Percentiles rank a stretch among this genome's conserved stretches.
Evolutionary conservation across 2,329 filamentous ascomycete genomes (phyloP).

Genomic region (Cladophialophora bantiana): DNA sequence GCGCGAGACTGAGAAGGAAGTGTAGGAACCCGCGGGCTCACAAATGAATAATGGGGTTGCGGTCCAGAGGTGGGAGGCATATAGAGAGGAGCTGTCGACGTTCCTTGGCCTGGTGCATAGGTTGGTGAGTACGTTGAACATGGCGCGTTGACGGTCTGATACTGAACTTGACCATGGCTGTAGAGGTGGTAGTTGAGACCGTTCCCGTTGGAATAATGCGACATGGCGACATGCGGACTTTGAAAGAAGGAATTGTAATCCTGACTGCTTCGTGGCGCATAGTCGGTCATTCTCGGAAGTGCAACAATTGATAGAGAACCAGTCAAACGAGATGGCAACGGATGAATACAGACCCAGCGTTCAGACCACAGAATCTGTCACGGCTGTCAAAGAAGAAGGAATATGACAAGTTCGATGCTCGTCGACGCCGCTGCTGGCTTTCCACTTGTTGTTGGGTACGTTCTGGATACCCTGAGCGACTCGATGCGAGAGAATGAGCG

Average conservation of each 20-base stretch:
- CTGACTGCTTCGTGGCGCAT: slow-evolving; percentile 49
- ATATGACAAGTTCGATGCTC: slow-evolving; percentile 31
- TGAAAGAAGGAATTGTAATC: slow-evolving; percentile 42
- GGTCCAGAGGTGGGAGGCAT: slow-evolving; percentile 44
- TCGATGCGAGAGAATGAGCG: not conserved
- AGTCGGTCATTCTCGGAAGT: slow-evolving; percentile 48
- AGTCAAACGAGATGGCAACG: slow-evolving; percentile 31
- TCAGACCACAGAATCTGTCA: slow-evolving; percentile 28
- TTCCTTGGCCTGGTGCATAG: slow-evolving; percentile 47
- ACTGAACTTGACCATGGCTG: slow-evolving; percentile 39
- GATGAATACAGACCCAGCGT: slow-evolving; percentile 29
- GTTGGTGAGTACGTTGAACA: slow-evolving; percentile 49
- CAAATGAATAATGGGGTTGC: slow-evolving; percentile 45
- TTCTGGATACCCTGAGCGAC: slow-evolving; percentile 6
- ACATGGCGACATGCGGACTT: slow-evolving; percentile 38
- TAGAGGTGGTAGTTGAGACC: slow-evolving; percentile 41
- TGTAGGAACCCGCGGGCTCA: slow-evolving; percentile 41
- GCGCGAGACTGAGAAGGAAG: slow-evolving; percentile 45
- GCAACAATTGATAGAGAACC: slow-evolving; percentile 29
- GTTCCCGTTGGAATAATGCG: slow-evolving; percentile 43
- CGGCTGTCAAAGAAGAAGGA: slow-evolving; percentile 31
- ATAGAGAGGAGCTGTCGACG: slow-evolving; percentile 43
- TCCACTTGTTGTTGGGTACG: slow-evolving; percentile 1
- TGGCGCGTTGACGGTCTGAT: slow-evolving; percentile 42
- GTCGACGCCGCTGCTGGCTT: slow-evolving; percentile 10